Percentiles rank a stretch among this genome's conserved stretches.
These are phyloP conservation scores for Paxillus ammoniavirescens DNA, from an alignment of 768 basidiomycete genomes.

Conservation along the genomic window DNA sequence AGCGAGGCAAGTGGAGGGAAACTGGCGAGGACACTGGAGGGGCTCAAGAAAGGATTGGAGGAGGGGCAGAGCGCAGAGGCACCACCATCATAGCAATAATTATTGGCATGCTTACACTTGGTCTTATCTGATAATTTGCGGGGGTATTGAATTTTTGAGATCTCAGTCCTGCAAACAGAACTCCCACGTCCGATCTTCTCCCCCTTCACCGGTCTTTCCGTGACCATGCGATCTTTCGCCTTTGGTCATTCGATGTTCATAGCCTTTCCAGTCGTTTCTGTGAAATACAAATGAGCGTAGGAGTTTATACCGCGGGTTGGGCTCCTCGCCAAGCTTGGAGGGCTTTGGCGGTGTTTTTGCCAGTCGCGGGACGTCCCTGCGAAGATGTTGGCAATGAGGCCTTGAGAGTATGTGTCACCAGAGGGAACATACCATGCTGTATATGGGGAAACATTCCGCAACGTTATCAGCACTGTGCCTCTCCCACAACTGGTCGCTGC, in stretches of 20 bases:
- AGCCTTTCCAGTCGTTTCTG: conserved; percentile 71
- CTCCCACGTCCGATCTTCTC: conserved; percentile 87
- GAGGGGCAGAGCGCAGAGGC: conserved; percentile 34
- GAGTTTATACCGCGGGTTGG: conserved; percentile 68
- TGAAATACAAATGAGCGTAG: conserved; percentile 82
- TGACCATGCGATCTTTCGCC: conserved; percentile 71
- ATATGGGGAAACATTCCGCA: conserved; percentile 86
- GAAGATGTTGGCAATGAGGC: conserved; percentile 4
- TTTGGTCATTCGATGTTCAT: conserved; percentile 93
- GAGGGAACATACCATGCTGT: conserved; percentile 65
- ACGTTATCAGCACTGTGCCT: conserved; percentile 82
- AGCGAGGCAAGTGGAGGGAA: conserved; percentile 67
- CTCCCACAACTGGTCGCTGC: conserved; percentile 25
- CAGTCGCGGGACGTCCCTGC: conserved; percentile 73
- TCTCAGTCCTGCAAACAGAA: conserved; percentile 51
- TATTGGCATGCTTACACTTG: conserved; percentile 5
- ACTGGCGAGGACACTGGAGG: conserved; percentile 71
- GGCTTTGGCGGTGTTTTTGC: conserved; percentile 72
- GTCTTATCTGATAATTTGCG: not conserved
- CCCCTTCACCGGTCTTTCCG: conserved; percentile 67
- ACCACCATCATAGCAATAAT: conserved; percentile 19
- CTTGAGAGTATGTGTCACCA: conserved; percentile 1
- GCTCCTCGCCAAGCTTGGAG: conserved; percentile 39
- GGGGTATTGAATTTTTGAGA: not conserved
- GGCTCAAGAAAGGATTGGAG: conserved; percentile 67